Conservation (phyloP, 163 green algal genomes). For the Scenedesmus sp. region DNA sequence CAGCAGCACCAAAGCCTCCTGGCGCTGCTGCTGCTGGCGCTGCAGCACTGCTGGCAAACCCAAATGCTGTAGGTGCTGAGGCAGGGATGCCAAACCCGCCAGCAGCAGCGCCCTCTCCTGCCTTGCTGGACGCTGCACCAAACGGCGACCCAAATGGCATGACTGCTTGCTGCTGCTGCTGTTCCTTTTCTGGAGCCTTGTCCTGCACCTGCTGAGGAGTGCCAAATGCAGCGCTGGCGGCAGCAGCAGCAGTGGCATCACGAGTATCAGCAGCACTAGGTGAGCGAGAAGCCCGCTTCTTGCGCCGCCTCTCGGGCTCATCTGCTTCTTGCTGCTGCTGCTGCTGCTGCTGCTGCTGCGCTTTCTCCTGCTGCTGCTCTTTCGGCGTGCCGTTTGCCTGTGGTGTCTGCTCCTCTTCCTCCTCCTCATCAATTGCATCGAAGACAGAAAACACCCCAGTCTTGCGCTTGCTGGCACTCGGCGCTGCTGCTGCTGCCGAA, state of each 20-base stretch:
- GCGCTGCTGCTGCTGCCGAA: background rate
- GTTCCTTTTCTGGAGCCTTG: background rate
- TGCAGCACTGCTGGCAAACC: background rate
- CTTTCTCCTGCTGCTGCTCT: background rate
- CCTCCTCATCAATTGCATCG: constrained; percentile 7
- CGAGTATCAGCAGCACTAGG: background rate
- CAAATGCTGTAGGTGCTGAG: background rate
- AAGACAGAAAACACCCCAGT: constrained; percentile 1
- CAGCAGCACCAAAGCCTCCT: background rate
- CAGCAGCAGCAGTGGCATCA: background rate
- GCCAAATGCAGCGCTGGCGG: constrained; percentile 1
- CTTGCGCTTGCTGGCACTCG: background rate
- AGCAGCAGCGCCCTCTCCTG: background rate
- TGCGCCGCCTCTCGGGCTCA: background rate
- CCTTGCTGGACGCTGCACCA: background rate
- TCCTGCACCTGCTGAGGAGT: constrained; percentile 3
- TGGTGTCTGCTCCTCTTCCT: background rate
- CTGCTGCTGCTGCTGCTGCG: background rate
- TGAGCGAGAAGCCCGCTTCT: background rate
- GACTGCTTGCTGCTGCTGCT: background rate
- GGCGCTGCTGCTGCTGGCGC: background rate
- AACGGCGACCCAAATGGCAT: constrained; percentile 29
- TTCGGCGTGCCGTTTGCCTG: background rate
- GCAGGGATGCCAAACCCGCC: background rate
- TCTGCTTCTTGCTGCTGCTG: constrained; percentile 20